Evolutionary conservation across 2,329 filamentous ascomycete genomes (phyloP).

Genomic region (Cladosporium sp.): DNA sequence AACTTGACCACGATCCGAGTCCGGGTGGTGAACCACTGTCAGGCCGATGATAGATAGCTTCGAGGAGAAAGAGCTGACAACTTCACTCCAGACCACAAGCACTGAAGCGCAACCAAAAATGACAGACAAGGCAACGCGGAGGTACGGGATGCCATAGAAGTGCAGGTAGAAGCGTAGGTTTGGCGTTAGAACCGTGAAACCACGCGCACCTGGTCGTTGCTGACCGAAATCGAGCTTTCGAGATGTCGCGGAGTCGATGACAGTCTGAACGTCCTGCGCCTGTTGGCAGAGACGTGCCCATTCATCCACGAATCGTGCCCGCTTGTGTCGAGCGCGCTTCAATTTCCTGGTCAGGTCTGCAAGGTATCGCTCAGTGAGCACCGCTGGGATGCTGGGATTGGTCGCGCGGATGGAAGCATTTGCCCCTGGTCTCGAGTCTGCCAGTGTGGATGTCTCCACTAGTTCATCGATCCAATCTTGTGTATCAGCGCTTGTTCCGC

Average conservation of each 20-base stretch:
- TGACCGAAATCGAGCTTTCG: constrained; percentile 75
- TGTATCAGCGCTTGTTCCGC: constrained; percentile 71
- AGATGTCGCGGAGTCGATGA: constrained; percentile 80
- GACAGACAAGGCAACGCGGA: constrained; percentile 64
- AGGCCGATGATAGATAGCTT: constrained; percentile 70
- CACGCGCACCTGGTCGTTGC: constrained; percentile 48
- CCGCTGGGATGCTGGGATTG: constrained; percentile 57
- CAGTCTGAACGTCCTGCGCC: constrained; percentile 73
- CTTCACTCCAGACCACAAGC: constrained; percentile 89
- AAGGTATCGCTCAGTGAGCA: constrained; percentile 90
- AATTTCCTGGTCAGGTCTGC: constrained; percentile 84
- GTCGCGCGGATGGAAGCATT: constrained; percentile 38
- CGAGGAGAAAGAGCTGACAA: constrained; percentile 79
- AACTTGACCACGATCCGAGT: constrained; percentile 67
- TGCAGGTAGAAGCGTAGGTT: constrained; percentile 79
- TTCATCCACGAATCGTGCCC: constrained; percentile 77
- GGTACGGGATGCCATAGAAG: constrained; percentile 69
- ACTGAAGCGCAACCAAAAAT: constrained; percentile 73
- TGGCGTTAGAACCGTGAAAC: constrained; percentile 67
- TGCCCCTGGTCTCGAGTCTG: constrained; percentile 55
- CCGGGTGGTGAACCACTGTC: constrained; percentile 73
- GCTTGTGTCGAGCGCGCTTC: constrained; percentile 77
- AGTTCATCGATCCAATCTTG: constrained; percentile 97
- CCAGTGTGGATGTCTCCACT: constrained; percentile 70
- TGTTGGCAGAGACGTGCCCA: constrained; percentile 79